These are phyloP conservation scores for Dacryopinax primogenitus DNA, from an alignment of 768 basidiomycete genomes.

Conservation along the genomic window DNA sequence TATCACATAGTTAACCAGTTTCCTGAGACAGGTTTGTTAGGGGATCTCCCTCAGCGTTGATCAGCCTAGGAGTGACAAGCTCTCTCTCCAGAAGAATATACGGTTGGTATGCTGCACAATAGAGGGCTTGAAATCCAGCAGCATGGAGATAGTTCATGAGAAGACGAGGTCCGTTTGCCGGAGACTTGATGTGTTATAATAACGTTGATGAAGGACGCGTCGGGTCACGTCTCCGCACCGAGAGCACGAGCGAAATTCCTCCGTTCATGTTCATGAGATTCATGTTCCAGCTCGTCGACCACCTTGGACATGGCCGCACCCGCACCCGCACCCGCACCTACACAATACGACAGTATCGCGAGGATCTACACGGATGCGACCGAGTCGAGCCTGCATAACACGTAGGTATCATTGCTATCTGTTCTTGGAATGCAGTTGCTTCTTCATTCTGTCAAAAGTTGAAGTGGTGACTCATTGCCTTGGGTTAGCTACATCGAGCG, in stretches of 20 bases:
- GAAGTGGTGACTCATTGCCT: constrained; percentile 1
- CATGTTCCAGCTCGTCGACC: not conserved
- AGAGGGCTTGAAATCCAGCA: too few species aligned
- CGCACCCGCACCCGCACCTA: too few species aligned
- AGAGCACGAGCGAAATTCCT: not conserved
- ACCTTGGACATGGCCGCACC: not conserved
- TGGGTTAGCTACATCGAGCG: constrained; percentile 3
- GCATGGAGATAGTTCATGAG: too few species aligned
- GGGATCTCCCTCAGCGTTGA: too few species aligned
- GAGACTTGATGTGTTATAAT: too few species aligned
- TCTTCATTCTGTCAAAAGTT: not conserved
- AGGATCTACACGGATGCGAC: not conserved
- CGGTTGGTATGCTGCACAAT: too few species aligned
- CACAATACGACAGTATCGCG: not conserved
- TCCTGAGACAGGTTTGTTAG: not conserved
- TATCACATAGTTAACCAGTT: not conserved
- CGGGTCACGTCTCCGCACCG: too few species aligned
- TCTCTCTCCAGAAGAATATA: too few species aligned
- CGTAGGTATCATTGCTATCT: not conserved
- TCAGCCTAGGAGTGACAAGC: too few species aligned
- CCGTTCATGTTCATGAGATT: not conserved
- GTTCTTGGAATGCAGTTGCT: not conserved
- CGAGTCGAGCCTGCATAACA: not conserved
- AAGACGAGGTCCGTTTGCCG: too few species aligned
- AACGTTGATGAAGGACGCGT: too few species aligned